These are phyloP conservation scores for Geotrichum candidum DNA, from an alignment of 1,139 yeast species.

Conservation along the genomic window DNA sequence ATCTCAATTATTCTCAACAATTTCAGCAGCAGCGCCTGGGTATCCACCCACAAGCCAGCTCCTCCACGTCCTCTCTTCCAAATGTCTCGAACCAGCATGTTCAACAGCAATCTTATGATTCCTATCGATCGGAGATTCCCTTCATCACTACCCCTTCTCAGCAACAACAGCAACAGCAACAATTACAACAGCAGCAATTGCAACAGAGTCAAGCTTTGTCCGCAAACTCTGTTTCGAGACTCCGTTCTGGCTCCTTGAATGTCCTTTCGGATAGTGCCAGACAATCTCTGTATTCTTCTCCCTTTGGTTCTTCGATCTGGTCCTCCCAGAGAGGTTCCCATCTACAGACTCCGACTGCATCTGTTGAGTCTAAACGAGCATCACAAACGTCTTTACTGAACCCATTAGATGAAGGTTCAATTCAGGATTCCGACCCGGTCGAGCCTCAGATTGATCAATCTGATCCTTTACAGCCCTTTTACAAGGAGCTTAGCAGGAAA, in stretches of 20 bases:
- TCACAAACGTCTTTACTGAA: slow-evolving; percentile 20
- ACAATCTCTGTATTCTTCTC: slow-evolving; percentile 21
- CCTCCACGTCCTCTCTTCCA: slow-evolving; percentile 18
- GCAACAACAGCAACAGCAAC: slow-evolving; percentile 7
- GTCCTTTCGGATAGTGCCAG: slow-evolving; percentile 26
- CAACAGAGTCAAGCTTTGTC: slow-evolving; percentile 1
- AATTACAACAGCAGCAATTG: slow-evolving; percentile 13
- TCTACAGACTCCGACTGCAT: slow-evolving; percentile 13
- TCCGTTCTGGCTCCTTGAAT: slow-evolving; percentile 35
- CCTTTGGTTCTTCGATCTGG: slow-evolving; percentile 35
- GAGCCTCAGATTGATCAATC: slow-evolving; percentile 11
- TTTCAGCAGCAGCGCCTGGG: slow-evolving; percentile 15
- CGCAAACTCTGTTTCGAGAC: slow-evolving; percentile 20
- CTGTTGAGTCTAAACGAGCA: slow-evolving; percentile 17
- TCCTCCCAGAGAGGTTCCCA: slow-evolving; percentile 22
- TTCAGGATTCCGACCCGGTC: slow-evolving; percentile 20
- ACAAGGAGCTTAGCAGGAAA: slow-evolving; percentile 31
- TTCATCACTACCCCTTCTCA: slow-evolving; percentile 18
- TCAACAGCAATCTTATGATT: slow-evolving; percentile 7
- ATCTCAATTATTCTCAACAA: slow-evolving; percentile 10
- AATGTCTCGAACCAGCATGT: slow-evolving; percentile 11
- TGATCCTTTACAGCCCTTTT: slow-evolving; percentile 35
- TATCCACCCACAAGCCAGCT: slow-evolving; percentile 15
- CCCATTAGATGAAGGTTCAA: slow-evolving; percentile 13
- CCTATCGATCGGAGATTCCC: slow-evolving; percentile 17